Base-by-base conservation (phyloP, 1,139 yeast species). In the Pichia sp. region DNA sequence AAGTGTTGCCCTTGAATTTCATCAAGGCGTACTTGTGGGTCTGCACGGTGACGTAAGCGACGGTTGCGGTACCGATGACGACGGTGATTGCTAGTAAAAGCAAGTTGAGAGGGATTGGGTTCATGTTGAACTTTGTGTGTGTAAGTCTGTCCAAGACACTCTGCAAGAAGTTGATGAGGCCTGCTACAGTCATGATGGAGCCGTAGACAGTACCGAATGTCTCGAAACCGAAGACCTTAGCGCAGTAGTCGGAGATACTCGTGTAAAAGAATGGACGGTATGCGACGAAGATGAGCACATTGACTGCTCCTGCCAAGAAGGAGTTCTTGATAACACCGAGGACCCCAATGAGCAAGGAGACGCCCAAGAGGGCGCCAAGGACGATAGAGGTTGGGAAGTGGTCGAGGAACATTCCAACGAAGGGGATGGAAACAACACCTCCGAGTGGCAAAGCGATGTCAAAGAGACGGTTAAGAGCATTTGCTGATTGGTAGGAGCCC, bases 241-340 rank as follows among this genome's bases (percentile, higher is more conserved):
- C 85, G 66, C 85, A 80, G 61, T 76, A 79, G 64, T 82, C 86
- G 30, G 84, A 78, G 32, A 82, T 77, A 0, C 85, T 80, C 15
- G 87, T 82, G 66, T 82, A 82, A 65, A 80, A 82, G 65, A 82
- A 81, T 16, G 87, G 87, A 64, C 87, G 72, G 69, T 80, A 82
- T 45, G 79, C 71, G 48, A 80, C 85, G 67, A 82, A 76, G 48
- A 79, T 65, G 3, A 77, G 62, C 42, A 81, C 73, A 26, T 84
- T 84, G 68, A 78, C 66, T 1, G 80, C 64, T 55, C 73, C 74
- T 4, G 69, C 60, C n/a, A 55, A 3, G 43, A 64, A 63, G 3
- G 65, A 62, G 45, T 65, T 52, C 47, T 66, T 63, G 47, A 71
- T 59, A 42, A 67, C 60, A 42, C 74, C 74, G 19, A 71, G 57